Base-by-base conservation (phyloP, 75 land plant genomes). In the Picea glauca region DNA sequence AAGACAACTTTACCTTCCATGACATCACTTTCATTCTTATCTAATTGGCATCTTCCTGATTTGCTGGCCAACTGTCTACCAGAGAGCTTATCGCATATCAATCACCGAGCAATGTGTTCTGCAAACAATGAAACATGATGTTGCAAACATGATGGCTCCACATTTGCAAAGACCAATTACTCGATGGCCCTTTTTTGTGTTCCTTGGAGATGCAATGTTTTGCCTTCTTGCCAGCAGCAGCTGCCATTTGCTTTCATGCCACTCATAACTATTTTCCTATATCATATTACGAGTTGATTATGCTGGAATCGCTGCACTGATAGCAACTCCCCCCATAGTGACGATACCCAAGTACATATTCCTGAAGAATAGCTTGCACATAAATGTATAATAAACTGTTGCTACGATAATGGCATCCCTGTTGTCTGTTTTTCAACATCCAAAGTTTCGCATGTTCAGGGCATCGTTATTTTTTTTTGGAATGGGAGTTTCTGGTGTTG, bases 211-310 rank as follows among this genome's bases (percentile, higher is more conserved):
- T 32, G 81, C 99, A 21, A 92, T 91, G 91, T 90, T 94, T 70
- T 96, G 99, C 77, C 92, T 96, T 40, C 83, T 96, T 32, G 85
- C 95, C 14, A 96, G 99, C 90, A 96, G 93, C 83, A 79, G 82
- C 2, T 94, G 98, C 84, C 99, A 96, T 72, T 92, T 96, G 1
- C 87, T 96, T 54, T 86, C 85, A 11, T 96, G 99, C 87, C 93
- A 90, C 74, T 96, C 98, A 11, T 81, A 81, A 21, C 87, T 87
- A 7, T 13, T 89, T 0, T 78, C 94, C 12, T 94, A 92, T 87
- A 86, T 91, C 7, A 86, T 96, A 87, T 87, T 96, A 56, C 90
- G 98, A 33, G 76, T 96, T 11, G 99, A 96, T 77, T 96, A 96
- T 77, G 87, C 92, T 8, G 99, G 99, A 26, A 96, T 96, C 65